Evolutionary conservation across 768 basidiomycete genomes (phyloP), one percentile per base, ranked within the genome.

Genomic region (Epithele typhae): DNA sequence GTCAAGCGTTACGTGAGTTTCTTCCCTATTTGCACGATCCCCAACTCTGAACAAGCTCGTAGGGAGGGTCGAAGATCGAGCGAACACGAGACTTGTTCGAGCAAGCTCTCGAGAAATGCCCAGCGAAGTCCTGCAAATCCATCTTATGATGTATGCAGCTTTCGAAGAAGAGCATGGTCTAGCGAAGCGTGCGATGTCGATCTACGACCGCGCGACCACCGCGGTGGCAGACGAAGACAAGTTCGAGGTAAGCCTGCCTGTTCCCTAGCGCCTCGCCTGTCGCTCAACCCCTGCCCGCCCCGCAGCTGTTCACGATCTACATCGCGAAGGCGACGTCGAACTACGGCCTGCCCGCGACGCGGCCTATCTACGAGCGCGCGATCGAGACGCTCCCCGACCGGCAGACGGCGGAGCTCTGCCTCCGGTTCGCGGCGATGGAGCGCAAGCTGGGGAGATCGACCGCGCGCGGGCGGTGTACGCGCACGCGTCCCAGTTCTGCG

Each of bases 401-500:
- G 37, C 90, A 97, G 69, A 96, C 95, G 0, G 93, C 95, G 17
- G 87, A 94, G 65, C 97, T 98, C 92, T 97, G 94, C 64, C 74
- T 97, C 18, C 89, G 93, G 37, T 99, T 98, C 64, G 95, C 96
- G 4, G 79, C 81, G 25, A 80, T 99, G 58, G 96, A 99, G 66
- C 85, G 95, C 56, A 99, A 99, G 64, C 81, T 99, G 27, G 96
- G 44, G 96, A 99, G 71, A 98, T 99, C 65, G 96, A 99, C 69
- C 79, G 96, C 21, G 96, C 96, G 11, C 82, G 96, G 40, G 87
- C 93, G 2, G 87, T 98, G 55, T 98, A 95, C 57, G 95, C 93
- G 2, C 95, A 98, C 61, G 95, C 96, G 0, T 92, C 91, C 17
- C 96, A 99, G 61, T 98, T 99, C 77, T 99, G 95, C 65, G 95